Evolutionary conservation across 768 basidiomycete species (phyloP).

Genomic region (Mycena albidolilacea): DNA sequence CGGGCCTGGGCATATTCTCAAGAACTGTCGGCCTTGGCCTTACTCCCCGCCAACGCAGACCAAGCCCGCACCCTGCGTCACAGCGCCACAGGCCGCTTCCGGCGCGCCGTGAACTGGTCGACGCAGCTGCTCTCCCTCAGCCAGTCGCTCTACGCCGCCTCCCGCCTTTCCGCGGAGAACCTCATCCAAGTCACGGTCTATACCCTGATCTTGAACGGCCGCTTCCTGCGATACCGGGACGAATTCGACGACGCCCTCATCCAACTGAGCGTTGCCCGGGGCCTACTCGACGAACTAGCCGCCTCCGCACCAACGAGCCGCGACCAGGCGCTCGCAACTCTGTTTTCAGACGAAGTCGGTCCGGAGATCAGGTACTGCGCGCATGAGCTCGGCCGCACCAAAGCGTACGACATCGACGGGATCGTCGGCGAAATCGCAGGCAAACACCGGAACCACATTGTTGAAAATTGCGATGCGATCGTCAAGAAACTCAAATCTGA

Average conservation of each 20-base stretch:
- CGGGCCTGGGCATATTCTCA: constrained; percentile 94
- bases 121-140: constrained; percentile 82
- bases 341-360: constrained; percentile 89
- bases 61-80: constrained; percentile 74
- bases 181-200: constrained; percentile 84
- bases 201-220: constrained; percentile 85
- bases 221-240: constrained; percentile 82
- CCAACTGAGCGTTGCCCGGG: constrained; percentile 84
- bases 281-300: constrained; percentile 79
- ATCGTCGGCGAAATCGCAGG: constrained; percentile 78
- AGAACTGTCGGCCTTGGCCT: constrained; percentile 71
- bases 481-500: constrained; percentile 66
- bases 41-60: constrained; percentile 65
- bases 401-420: constrained; percentile 86
- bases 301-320: constrained; percentile 76
- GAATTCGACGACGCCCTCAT: constrained; percentile 83
- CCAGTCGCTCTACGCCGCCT: constrained; percentile 71
- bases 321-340: constrained; percentile 89
- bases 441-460: constrained; percentile 70
- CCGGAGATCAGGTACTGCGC: constrained; percentile 95
- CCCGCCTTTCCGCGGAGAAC: constrained; percentile 68
- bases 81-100: constrained; percentile 84
- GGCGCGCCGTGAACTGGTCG: constrained; percentile 85
- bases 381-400: constrained; percentile 84
- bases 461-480: constrained; percentile 73